Conservation (phyloP, 2,329 filamentous ascomycete genomes). For the Diaporthe caulivora region DNA sequence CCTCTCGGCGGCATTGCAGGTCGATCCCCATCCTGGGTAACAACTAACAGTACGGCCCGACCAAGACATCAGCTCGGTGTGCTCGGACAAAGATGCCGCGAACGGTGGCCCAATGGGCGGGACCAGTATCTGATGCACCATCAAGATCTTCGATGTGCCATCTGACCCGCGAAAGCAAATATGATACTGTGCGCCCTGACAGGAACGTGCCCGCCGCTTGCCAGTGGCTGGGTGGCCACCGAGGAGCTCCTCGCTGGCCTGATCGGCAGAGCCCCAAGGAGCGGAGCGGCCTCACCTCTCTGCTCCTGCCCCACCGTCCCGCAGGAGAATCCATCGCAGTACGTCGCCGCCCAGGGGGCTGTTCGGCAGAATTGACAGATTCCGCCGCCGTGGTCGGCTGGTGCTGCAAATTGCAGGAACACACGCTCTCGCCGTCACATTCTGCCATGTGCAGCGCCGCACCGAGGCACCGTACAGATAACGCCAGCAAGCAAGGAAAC, state of each 20-base stretch:
- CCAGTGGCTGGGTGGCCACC: constrained; percentile 4
- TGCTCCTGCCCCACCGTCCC: constrained; percentile 13
- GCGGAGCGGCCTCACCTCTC: not conserved
- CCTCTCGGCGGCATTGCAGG: not conserved
- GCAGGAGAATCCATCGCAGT: constrained; percentile 4
- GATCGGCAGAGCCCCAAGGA: constrained; percentile 26
- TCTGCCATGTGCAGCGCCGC: not conserved
- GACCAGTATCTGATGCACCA: not conserved
- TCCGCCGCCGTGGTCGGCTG: constrained; percentile 9
- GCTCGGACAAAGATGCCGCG: constrained; percentile 1
- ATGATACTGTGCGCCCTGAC: not conserved
- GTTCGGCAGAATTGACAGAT: not conserved
- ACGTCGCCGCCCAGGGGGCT: not conserved
- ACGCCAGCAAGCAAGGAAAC: constrained; percentile 29
- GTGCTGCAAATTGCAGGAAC: constrained; percentile 11
- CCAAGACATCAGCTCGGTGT: constrained; percentile 3
- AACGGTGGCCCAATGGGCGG: not conserved
- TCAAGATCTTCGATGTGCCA: constrained; percentile 21
- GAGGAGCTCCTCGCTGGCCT: not conserved
- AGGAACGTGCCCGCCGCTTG: constrained; percentile 8
- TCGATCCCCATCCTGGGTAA: not conserved
- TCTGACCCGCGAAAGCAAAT: not conserved
- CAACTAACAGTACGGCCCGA: not conserved
- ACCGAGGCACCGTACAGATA: constrained; percentile 4
- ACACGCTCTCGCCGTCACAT: constrained; percentile 3